Evolutionary conservation across 768 basidiomycete species (phyloP), one percentile per base, ranked within the genome.

Genomic region (Polyporus arcularius): DNA sequence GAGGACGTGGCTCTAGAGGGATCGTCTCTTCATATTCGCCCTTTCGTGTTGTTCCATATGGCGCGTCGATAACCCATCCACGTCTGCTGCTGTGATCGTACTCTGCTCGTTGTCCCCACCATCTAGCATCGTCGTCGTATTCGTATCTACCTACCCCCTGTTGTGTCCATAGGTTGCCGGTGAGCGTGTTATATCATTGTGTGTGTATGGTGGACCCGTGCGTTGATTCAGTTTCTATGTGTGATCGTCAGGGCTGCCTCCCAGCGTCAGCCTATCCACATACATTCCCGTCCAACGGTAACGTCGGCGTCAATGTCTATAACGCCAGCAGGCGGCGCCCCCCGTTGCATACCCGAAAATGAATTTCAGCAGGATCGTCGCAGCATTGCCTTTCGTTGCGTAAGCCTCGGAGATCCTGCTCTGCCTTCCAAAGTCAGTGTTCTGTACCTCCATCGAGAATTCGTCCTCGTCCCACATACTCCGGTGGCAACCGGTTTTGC

Each of bases 61-160:
- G 18, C 15, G 15, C 15, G 42, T 43, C 42, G 18, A 16, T 43
- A 15, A 18, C 18, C 42, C 42, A 43, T 60, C 46, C 50, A 51
- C 60, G 60, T 61, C 55, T 62, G 43, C 52, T 57, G 61, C 61
- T 57, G 61, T 62, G 55, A 53, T 55, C 52, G 54, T 32, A 52
- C 50, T 60, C 61, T 57, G 57, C 59, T 67, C 45, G 52, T 59
- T 50, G 61, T 63, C 47, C 55, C 26, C 9, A 11, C 46, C 45
- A 57, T 61, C 60, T 67, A 57, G 60, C 65, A 64, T 67, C 61
- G 59, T 55, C 58, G 54, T 64, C 61, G 56, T 55, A 58, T 46
- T 58, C 49, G 54, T 63, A 18, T 26, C 41, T 8, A 9, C 57
- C 39, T 50, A 38, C 9, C 48, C 55, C 53, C 51, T 58, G 57